Evolutionary conservation across 2,329 filamentous ascomycete species (phyloP).

Genomic region (Herpotrichia juniperi): DNA sequence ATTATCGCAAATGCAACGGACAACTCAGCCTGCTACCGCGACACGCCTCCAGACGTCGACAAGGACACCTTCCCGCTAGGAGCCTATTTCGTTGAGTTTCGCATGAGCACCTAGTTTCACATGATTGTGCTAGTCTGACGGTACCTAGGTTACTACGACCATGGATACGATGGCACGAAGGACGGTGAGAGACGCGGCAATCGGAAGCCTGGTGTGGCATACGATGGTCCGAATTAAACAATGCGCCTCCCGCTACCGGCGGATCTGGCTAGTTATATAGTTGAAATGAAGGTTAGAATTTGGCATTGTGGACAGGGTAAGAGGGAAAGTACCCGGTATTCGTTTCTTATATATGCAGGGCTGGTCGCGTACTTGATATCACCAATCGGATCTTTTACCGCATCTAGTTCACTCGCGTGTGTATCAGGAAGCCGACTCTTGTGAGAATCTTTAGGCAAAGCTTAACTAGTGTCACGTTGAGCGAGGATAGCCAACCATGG

Average conservation of each 20-base stretch:
- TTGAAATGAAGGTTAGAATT: too few relatives aligned
- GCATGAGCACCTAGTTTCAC: neutral
- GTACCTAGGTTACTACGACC: constrained; percentile 26
- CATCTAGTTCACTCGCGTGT: too few relatives aligned
- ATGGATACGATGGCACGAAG: constrained; percentile 18
- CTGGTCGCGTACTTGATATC: too few relatives aligned
- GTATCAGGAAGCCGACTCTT: too few relatives aligned
- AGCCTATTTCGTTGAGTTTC: constrained; percentile 7
- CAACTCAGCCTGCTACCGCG: constrained; percentile 33
- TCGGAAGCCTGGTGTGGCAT: constrained; percentile 7
- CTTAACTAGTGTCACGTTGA: too few relatives aligned
- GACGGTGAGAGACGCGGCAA: constrained; percentile 10
- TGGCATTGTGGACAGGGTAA: too few relatives aligned
- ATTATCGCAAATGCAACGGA: constrained; percentile 21
- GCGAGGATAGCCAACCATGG: too few relatives aligned
- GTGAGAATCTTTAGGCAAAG: too few relatives aligned
- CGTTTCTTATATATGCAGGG: too few relatives aligned
- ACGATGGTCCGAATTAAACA: constrained; percentile 1
- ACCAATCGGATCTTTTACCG: too few relatives aligned
- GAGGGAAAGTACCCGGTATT: too few relatives aligned
- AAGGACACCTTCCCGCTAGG: constrained; percentile 1
- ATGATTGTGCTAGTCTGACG: constrained; percentile 9
- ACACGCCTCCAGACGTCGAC: constrained; percentile 12
- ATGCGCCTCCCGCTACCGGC: neutral
- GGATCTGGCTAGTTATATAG: too few relatives aligned